Percentiles rank a stretch among this genome's conserved stretches.
phyloP scores from a whole-genome alignment of 2,329 filamentous ascomycete species.

The Aspergillus niger region DNA sequence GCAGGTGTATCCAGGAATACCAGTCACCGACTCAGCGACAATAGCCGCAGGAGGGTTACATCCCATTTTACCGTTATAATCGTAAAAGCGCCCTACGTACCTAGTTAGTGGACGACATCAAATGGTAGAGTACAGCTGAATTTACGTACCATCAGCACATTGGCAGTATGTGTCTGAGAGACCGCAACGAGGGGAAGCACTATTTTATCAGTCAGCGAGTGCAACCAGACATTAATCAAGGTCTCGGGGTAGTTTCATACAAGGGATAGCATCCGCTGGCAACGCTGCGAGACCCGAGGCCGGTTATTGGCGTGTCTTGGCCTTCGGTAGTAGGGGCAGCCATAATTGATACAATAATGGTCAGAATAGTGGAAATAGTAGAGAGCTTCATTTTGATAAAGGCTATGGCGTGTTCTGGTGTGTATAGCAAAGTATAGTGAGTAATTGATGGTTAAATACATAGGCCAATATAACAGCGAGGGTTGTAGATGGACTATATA shows the following conservation, averaged over 20 bases:
- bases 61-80: not conserved
- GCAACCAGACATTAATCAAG: too few species aligned
- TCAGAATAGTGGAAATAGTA: not conserved
- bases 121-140: too few species aligned
- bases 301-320: not conserved
- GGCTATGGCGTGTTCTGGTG: not conserved
- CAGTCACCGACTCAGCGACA: not conserved
- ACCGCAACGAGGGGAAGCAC: not conserved
- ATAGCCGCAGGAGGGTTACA: not conserved
- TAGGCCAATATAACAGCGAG: too few species aligned
- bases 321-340: not conserved
- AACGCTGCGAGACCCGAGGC: not conserved
- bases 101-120: not conserved
- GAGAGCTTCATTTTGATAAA: not conserved
- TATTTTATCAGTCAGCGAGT: not conserved
- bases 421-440: too few species aligned
- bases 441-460: too few species aligned
- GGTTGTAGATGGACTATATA: too few species aligned
- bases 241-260: not conserved
- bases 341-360: not conserved
- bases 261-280: not conserved
- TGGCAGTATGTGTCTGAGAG: not conserved
- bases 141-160: not conserved
- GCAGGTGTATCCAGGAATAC: not conserved
- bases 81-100: not conserved